phyloP scores from a whole-genome alignment of 2,329 filamentous ascomycete species.

The Hypoxylon sp. region DNA sequence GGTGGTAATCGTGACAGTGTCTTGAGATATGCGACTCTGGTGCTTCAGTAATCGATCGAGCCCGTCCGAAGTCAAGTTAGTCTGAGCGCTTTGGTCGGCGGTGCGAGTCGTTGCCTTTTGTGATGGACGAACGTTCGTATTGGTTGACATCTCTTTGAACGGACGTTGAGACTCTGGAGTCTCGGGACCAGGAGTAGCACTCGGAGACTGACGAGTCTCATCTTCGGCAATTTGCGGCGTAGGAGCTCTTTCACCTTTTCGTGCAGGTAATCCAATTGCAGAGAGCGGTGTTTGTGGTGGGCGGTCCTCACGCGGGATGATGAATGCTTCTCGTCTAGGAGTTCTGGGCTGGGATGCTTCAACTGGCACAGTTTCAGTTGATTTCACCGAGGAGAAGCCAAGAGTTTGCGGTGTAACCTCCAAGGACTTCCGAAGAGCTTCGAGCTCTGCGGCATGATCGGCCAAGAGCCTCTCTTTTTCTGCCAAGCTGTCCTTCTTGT shows the following conservation, averaged over 20 bases:
- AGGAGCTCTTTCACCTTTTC: conserved; percentile 58
- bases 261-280: conserved; percentile 61
- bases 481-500: conserved; percentile 43
- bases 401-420: conserved; percentile 51
- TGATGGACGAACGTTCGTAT: conserved; percentile 61
- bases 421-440: conserved; percentile 51
- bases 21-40: conserved; percentile 57
- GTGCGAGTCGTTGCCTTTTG: conserved; percentile 63
- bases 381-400: conserved; percentile 63
- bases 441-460: conserved; percentile 52
- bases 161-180: conserved; percentile 71
- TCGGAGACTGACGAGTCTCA: conserved; percentile 70
- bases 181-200: conserved; percentile 59
- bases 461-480: conserved; percentile 51
- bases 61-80: conserved; percentile 83
- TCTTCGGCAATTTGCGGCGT: conserved; percentile 74
- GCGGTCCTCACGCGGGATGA: conserved; percentile 67
- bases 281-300: conserved; percentile 59
- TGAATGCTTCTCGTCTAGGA: conserved; percentile 69
- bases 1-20: conserved; percentile 43
- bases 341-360: conserved; percentile 59
- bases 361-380: conserved; percentile 64
- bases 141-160: conserved; percentile 75
- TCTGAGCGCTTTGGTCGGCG: conserved; percentile 84
- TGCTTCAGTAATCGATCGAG: conserved; percentile 82